Base-by-base conservation (phyloP, 371 early-diverging fungal species). In the Saksenaea oblongispora region DNA sequence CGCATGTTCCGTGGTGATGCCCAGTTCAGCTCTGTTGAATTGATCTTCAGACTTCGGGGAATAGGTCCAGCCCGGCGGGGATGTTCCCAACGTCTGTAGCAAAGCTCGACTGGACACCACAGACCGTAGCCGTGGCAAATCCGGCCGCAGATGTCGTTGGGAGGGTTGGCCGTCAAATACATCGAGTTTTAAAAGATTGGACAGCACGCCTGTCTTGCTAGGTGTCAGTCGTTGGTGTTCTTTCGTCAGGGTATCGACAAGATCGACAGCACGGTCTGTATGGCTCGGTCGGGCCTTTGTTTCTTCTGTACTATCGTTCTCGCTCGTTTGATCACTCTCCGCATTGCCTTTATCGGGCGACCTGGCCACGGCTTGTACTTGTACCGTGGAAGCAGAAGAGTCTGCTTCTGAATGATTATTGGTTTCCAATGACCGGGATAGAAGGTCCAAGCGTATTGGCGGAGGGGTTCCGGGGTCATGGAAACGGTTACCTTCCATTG, bases 141-240 rank as follows among this genome's bases (percentile, higher is more conserved):
- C 67, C 1, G 66, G 70, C 5, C n/a, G 56, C 5, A 15, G 13
- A 28, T 22, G 36, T 8, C 34, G 37, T 5, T 26, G 27, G n/a
- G n/a, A n/a, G n/a, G n/a, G n/a, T 22, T 65, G 63, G 39, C 63
- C 54, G 27, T 71, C 70, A 37, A 68, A 69, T 3, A 68, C 17
- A 17, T 72, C 69, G 2, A 84, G 70, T 59, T 76, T 80, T 10
- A 84, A 34, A 15, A 84, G 51, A 62, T 84, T 80, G 55, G 83
- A 74, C 3, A 84, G 59, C 9, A 84, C 75, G 60, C 84, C 84
- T 0, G 70, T 72, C 56, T 67, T 68, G 54, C 76, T 79, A 1
- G 82, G 76, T 24, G 63, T 53, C 10, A 65, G 54, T 28, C 66
- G 47, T 1, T 44, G 22, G 17, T 64, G 39, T 1, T 47, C 59